A percentile compares a stretch with the other conserved stretches of the same genome.
Evolutionary conservation across 1,139 yeast species (phyloP).

Genomic region (Pichia sp.): DNA sequence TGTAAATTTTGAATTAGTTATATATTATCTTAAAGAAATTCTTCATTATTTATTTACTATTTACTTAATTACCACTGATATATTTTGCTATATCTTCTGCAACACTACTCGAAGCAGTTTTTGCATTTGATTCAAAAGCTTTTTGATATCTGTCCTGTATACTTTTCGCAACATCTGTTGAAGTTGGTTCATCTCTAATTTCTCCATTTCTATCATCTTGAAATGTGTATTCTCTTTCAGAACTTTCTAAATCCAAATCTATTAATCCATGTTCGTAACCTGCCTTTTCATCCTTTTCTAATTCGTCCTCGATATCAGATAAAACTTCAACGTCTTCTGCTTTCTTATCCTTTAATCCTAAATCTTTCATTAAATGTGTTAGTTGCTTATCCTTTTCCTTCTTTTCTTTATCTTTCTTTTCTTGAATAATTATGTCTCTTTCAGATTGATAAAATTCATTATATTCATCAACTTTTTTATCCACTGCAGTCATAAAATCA

Average conservation of each 20-base stretch:
- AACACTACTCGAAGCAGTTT: conserved; percentile 54
- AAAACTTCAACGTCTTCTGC: conserved; percentile 37
- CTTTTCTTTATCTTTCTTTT: conserved; percentile 72
- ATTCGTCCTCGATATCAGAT: conserved; percentile 28
- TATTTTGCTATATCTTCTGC: conserved; percentile 69
- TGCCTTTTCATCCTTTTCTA: conserved; percentile 45
- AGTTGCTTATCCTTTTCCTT: conserved; percentile 66
- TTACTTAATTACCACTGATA: conserved; percentile 29
- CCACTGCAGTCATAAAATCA: conserved; percentile 77
- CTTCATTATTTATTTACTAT: background rate
- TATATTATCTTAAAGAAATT: no score
- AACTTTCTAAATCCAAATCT: conserved; percentile 44
- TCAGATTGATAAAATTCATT: conserved; percentile 78
- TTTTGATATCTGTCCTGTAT: conserved; percentile 66
- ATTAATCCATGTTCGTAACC: conserved; percentile 44
- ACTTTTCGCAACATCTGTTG: conserved; percentile 32
- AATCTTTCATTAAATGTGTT: conserved; percentile 70
- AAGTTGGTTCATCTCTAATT: conserved; percentile 33
- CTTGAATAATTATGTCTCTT: conserved; percentile 71
- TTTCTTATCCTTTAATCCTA: conserved; percentile 51
- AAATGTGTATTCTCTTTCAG: conserved; percentile 67
- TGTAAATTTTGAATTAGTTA: background rate
- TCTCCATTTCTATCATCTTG: conserved; percentile 65
- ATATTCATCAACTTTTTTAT: conserved; percentile 82
- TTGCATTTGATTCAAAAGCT: conserved; percentile 62